phyloP scores from a whole-genome alignment of 1,284 basidiomycete species.

The Ganoderma meredithae region DNA sequence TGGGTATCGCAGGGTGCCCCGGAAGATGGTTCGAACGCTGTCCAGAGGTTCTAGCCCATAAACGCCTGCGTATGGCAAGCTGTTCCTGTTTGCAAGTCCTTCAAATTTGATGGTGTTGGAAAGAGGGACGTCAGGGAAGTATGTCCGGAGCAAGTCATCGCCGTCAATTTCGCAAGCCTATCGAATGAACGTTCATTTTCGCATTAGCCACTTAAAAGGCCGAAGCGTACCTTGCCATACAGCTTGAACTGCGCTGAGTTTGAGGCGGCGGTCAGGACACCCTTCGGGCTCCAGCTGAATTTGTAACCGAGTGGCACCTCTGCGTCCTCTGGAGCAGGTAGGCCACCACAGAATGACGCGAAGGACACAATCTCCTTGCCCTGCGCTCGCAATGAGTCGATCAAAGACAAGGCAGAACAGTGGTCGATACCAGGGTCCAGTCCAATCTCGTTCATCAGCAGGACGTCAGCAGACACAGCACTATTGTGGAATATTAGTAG shows the following conservation, averaged over 20 bases:
- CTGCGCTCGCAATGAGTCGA: slow-evolving; percentile 64
- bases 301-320: slow-evolving; percentile 87
- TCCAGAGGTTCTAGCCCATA: slow-evolving; percentile 69
- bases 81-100: slow-evolving; percentile 91
- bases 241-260: slow-evolving; percentile 82
- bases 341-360: slow-evolving; percentile 92
- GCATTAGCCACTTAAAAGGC: not conserved
- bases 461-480: slow-evolving; percentile 71
- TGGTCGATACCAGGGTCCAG: slow-evolving; percentile 98
- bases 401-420: slow-evolving; percentile 84
- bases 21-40: slow-evolving; percentile 72
- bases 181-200: slow-evolving; percentile 10
- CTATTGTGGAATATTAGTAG: slow-evolving; percentile 46
- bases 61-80: slow-evolving; percentile 76
- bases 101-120: slow-evolving; percentile 79
- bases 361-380: slow-evolving; percentile 79
- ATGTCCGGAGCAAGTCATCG: slow-evolving; percentile 59
- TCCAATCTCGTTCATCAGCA: slow-evolving; percentile 93
- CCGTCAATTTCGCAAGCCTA: slow-evolving; percentile 64
- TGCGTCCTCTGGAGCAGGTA: slow-evolving; percentile 81
- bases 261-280: slow-evolving; percentile 84
- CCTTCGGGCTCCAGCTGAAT: slow-evolving; percentile 94
- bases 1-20: slow-evolving; percentile 92
- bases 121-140: slow-evolving; percentile 74
- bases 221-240: slow-evolving; percentile 54